These are phyloP conservation scores for Fusarium sp. DNA, from an alignment of 2,329 filamentous ascomycete species.

Conservation along the genomic window DNA sequence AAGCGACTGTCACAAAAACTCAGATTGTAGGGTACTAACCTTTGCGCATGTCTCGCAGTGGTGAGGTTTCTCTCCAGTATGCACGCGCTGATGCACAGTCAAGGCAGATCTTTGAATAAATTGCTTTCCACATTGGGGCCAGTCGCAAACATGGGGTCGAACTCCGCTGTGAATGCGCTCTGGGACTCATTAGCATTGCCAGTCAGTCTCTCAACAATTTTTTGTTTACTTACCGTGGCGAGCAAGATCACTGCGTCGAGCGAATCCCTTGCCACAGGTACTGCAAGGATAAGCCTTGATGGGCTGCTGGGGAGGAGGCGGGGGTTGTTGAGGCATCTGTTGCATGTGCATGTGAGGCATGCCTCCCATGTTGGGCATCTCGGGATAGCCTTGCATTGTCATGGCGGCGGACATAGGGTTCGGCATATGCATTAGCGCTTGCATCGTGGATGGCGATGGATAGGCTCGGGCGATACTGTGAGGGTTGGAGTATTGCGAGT, in stretches of 20 bases:
- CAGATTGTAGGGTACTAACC: conserved; percentile 61
- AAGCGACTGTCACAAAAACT: background rate
- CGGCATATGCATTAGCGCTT: conserved; percentile 57
- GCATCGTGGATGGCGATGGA: conserved; percentile 63
- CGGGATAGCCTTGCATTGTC: conserved; percentile 54
- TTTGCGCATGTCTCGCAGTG: conserved; percentile 97
- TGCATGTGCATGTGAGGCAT: conserved; percentile 52
- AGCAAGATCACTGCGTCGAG: conserved; percentile 90
- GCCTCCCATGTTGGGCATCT: conserved; percentile 53
- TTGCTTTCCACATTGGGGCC: conserved; percentile 87
- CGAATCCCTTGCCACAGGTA: conserved; percentile 91
- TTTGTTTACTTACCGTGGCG: conserved; percentile 78
- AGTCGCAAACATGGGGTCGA: conserved; percentile 92
- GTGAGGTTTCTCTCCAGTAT: conserved; percentile 98
- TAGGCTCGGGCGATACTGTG: conserved; percentile 60
- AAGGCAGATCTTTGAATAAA: conserved; percentile 97
- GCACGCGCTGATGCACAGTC: conserved; percentile 93
- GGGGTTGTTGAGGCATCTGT: conserved; percentile 48
- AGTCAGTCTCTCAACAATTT: background rate
- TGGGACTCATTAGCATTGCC: conserved; percentile 56
- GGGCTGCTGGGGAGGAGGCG: conserved; percentile 49
- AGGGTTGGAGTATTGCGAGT: conserved; percentile 63
- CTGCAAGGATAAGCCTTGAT: conserved; percentile 85
- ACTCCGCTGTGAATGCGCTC: conserved; percentile 95
- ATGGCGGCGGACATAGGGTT: conserved; percentile 54